A percentile compares a stretch with the other conserved stretches of the same genome.
phyloP scores from a whole-genome alignment of 192 early-diverging fungal species.

The Coemansia sp. region DNA sequence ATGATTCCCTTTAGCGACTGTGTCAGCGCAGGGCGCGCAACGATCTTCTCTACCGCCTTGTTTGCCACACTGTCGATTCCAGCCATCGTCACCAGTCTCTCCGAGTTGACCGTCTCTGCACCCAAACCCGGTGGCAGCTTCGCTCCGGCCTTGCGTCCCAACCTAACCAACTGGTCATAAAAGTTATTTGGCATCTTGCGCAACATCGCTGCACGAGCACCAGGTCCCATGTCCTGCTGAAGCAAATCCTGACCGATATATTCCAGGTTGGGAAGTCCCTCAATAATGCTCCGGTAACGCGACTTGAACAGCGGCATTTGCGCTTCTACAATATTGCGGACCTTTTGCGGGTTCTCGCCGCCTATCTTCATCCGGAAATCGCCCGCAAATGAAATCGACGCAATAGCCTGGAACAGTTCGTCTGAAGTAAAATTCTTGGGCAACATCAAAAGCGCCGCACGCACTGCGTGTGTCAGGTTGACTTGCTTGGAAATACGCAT shows the following conservation, averaged over 20 bases:
- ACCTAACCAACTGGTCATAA: conserved; percentile 58
- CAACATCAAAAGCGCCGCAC: conserved; percentile 79
- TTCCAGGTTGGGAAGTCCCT: conserved; percentile 51
- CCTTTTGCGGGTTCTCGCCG: conserved; percentile 96
- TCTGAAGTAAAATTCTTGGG: conserved; percentile 78
- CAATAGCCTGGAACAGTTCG: conserved; percentile 80
- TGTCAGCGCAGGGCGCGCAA: conserved; percentile 77
- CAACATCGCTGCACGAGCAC: conserved; percentile 66
- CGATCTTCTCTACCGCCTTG: conserved; percentile 63
- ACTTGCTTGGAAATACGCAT: conserved; percentile 63
- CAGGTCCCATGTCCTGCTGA: conserved; percentile 65
- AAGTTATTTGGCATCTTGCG: conserved; percentile 80
- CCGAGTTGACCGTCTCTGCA: conserved; percentile 30
- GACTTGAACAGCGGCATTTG: conserved; percentile 58
- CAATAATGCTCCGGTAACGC: conserved; percentile 51
- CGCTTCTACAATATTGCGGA: conserved; percentile 87
- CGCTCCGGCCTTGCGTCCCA: conserved; percentile 46
- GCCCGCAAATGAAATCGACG: conserved; percentile 83
- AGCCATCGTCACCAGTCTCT: conserved; percentile 30
- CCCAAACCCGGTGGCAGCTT: conserved; percentile 32
- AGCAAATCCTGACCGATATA: conserved; percentile 42
- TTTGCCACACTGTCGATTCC: conserved; percentile 36
- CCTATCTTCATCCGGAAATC: conserved; percentile 91
- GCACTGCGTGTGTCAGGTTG: conserved; percentile 83
- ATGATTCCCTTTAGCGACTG: conserved; percentile 92